phyloP scores from a whole-genome alignment of 73 alveolate genomes.

The Paramecium bursaria region DNA sequence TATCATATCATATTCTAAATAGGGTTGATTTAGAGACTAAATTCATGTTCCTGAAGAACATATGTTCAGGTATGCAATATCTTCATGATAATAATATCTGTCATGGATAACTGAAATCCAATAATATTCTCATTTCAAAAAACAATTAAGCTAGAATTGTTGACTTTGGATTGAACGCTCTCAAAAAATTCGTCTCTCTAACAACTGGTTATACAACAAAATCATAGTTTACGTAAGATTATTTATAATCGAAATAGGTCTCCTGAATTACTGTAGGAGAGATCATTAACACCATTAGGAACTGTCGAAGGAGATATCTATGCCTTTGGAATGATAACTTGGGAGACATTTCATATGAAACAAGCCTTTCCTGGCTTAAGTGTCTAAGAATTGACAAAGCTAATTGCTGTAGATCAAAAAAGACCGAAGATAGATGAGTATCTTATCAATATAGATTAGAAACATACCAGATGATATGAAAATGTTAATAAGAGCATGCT shows the following conservation, averaged over 20 bases:
- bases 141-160: constrained; percentile 13
- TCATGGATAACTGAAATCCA: constrained; percentile 43
- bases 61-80: no score
- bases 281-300: constrained; percentile 3
- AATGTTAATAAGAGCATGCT: constrained; percentile 36
- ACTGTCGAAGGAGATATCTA: constrained; percentile 12
- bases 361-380: constrained; percentile 6
- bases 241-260: no score
- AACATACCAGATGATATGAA: not conserved
- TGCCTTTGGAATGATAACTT: constrained; percentile 45
- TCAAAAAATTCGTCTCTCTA: constrained; percentile 24
- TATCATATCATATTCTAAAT: no score
- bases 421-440: constrained; percentile 23
- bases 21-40: no score
- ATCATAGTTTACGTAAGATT: not conserved
- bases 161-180: constrained; percentile 43
- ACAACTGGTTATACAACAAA: constrained; percentile 37
- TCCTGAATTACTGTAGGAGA: constrained; percentile 42
- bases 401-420: constrained; percentile 1
- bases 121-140: not conserved
- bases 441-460: no score
- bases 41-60: no score
- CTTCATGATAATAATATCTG: constrained; percentile 14
- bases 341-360: constrained; percentile 7
- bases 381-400: not conserved